Base-by-base conservation (phyloP, 805 yeast species). In the Kurtzmaniella fragi region DNA sequence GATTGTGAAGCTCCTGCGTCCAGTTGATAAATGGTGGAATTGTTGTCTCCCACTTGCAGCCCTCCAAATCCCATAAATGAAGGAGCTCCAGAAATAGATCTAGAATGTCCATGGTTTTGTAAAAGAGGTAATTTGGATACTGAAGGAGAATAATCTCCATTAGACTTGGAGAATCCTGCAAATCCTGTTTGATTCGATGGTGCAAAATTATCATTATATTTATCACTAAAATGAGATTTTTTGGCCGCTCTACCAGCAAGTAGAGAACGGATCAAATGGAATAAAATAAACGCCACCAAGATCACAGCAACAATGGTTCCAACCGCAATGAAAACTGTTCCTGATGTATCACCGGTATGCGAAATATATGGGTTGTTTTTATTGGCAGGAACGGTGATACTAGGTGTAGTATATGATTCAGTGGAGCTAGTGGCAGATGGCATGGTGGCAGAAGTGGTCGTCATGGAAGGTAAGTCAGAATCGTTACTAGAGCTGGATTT, bases 281-380 rank as follows among this genome's bases (percentile, higher is more conserved):
- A 80, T 11, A 69, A 46, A 9, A 74, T 46, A 30, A 82, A 67
- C 1, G 69, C 70, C 3, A 81, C 44, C 15, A 80, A 58, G 3
- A 84, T 62, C 29, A 77, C 79, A 0, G 81, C 85, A 4, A 81
- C 77, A 29, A 81, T 68, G 9, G 82, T 67, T 1, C 95, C 95
- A 32, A 86, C 83, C 0, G 85, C 83, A 37, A 88, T 87, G 61
- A 86, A 87, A 2, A 88, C 89, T 1, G 93, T 83, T 1, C 95
- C 95, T 34, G 76, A 71, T 1, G 89, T 86, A 34, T 70, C 67
- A 15, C 53, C 53, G 5, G 78, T 59, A 34, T 64, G 59, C 47
- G 73, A 60, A 14, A 87, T 67, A 50, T 73, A 80, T 9, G 95
- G 95, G 57, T 87, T 87, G 36, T 71, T 62, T 13, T 48, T 49